These are phyloP conservation scores for Candida coleopterorum DNA, from an alignment of 805 yeast species.

Conservation along the genomic window DNA sequence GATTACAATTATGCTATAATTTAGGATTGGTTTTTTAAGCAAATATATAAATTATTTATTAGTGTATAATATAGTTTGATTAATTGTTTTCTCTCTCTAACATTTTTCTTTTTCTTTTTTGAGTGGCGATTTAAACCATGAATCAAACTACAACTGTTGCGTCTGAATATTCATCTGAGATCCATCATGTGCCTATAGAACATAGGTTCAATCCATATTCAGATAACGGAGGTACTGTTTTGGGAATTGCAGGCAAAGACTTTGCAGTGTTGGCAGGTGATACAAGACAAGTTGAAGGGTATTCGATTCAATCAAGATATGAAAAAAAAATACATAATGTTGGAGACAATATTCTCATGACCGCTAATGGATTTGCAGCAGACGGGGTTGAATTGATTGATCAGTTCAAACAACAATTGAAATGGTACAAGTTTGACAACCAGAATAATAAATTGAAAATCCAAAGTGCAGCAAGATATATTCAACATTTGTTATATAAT, in stretches of 20 bases:
- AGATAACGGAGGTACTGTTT: slow-evolving; percentile 94
- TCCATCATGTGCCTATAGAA: slow-evolving; percentile 64
- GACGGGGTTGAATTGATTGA: slow-evolving; percentile 85
- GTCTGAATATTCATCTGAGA: slow-evolving; percentile 61
- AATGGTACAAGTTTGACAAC: slow-evolving; percentile 93
- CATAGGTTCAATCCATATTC: slow-evolving; percentile 90
- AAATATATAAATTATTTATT: neutral
- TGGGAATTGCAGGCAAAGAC: slow-evolving; percentile 97
- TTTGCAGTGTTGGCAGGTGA: slow-evolving; percentile 97
- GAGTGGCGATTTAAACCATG: slow-evolving; percentile 9
- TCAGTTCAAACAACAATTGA: slow-evolving; percentile 60
- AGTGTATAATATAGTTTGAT: neutral
- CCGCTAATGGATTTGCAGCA: slow-evolving; percentile 96
- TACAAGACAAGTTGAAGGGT: slow-evolving; percentile 94
- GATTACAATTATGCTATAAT: too few relatives aligned
- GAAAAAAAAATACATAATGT: slow-evolving; percentile 86
- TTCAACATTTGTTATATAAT: slow-evolving; percentile 86
- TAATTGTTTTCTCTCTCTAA: neutral
- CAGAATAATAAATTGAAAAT: slow-evolving; percentile 62
- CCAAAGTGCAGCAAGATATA: slow-evolving; percentile 78
- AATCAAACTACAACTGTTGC: slow-evolving; percentile 44
- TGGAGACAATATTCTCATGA: slow-evolving; percentile 81
- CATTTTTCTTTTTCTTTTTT: neutral
- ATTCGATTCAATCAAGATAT: slow-evolving; percentile 86
- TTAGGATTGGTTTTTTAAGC: too few relatives aligned